Base-by-base conservation (phyloP, 2,329 filamentous ascomycete genomes). In the Monilinia vaccinii-corymbosi region DNA sequence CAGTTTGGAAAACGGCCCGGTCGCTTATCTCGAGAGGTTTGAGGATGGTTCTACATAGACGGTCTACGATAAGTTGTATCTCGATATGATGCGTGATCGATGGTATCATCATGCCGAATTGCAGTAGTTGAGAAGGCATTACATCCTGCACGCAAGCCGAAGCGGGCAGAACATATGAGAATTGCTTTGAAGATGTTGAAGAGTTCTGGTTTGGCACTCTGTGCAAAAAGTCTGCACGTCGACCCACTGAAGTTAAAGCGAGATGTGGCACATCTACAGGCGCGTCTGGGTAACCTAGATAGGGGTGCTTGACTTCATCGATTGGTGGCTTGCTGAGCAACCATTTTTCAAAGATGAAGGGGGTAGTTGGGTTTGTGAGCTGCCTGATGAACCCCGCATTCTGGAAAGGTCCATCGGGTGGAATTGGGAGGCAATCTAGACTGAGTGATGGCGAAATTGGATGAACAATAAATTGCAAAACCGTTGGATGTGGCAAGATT, bases 51-150 rank as follows among this genome's bases (percentile, higher is more conserved):
- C 73, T 72, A 23, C 80, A 78, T 4, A 96, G 74, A 49, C 80
- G 75, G 5, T 81, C 74, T 0, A 86, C 88, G 9, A 89, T 75
- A 28, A 93, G 73, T 31, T 80, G 75, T 0, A 83, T 76, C 64
- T 88, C 87, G 2, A 93, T 67, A n/a, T 82, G 81, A 65, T 90
- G 82, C 18, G 88, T 75, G 40, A 97, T 82, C 0, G 84, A 85
- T 0, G 92, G 91, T 6, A 94, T 78, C 42, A 94, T 77, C 57
- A 86, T 76, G 2, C 79, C 82, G 32, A 85, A 78, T 49, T 67
- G 68, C n/a, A 67, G 52, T 31, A 67, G 63, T 23, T 62, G 71
- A 8, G 75, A 68, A 0, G 79, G 75, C 2, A 82, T 66, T 2
- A 66, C 64, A 62, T 86, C 83, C 0, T 81, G 71, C 0, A 69